Conservation (phyloP, 768 basidiomycete species). For the Leccinellum albellum region DNA sequence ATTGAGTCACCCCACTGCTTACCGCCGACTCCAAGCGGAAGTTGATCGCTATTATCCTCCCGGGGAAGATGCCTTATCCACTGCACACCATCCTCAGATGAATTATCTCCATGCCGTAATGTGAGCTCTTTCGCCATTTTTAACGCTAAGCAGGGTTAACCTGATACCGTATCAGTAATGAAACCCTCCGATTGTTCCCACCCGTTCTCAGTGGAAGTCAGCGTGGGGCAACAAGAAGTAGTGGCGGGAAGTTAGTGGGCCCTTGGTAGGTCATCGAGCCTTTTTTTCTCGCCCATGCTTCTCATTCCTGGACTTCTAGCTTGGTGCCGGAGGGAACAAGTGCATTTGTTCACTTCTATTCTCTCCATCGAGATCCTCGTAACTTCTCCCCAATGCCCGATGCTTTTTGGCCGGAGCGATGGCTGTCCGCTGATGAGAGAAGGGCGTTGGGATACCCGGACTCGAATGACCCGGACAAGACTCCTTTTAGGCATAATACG, state of each 20-base stretch:
- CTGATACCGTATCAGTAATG: constrained; percentile 38
- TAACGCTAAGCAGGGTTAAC: constrained; percentile 5
- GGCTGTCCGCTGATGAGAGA: constrained; percentile 33
- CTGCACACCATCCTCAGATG: constrained; percentile 28
- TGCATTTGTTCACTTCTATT: constrained; percentile 40
- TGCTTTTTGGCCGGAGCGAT: constrained; percentile 43
- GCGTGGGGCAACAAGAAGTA: constrained; percentile 35
- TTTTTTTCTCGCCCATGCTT: background rate
- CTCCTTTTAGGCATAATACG: constrained; percentile 32
- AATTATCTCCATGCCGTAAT: constrained; percentile 35
- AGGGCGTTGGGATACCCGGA: constrained; percentile 25
- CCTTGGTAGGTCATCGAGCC: constrained; percentile 32
- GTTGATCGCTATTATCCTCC: constrained; percentile 38
- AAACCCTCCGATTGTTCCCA: constrained; percentile 46
- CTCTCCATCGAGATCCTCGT: constrained; percentile 43
- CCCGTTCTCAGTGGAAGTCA: constrained; percentile 47
- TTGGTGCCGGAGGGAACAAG: constrained; percentile 44
- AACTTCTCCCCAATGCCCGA: constrained; percentile 46
- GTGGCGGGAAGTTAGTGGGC: constrained; percentile 38
- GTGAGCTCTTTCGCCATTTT: constrained; percentile 16
- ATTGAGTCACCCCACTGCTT: constrained; percentile 30
- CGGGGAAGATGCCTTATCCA: constrained; percentile 31
- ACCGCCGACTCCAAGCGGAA: constrained; percentile 36
- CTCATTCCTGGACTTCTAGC: constrained; percentile 26
- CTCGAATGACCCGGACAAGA: constrained; percentile 21